Evolutionary conservation across 768 basidiomycete genomes (phyloP).

Genomic region (Pulveroboletus frians): DNA sequence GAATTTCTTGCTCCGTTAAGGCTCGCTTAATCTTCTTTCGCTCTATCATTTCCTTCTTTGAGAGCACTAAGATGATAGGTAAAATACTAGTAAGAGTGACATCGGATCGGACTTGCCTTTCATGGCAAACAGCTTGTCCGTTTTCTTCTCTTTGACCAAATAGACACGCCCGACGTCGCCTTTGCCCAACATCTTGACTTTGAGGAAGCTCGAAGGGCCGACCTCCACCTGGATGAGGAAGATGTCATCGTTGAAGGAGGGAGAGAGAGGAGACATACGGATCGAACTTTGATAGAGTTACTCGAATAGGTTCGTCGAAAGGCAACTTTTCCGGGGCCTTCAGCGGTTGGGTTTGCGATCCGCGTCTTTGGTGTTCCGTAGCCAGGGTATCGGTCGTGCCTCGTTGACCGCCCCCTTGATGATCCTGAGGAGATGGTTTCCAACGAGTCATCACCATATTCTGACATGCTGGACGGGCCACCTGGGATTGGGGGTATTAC

Average conservation of each 20-base stretch:
- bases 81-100: conserved; percentile 4
- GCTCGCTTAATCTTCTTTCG: conserved; percentile 99
- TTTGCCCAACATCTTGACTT: conserved; percentile 97
- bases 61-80: conserved; percentile 64
- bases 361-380: conserved; percentile 37
- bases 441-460: conserved; percentile 63
- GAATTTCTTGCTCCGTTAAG: conserved; percentile 96
- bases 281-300: conserved; percentile 92
- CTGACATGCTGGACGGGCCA: conserved; percentile 43
- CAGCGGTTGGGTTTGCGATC: conserved; percentile 40
- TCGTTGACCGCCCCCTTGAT: conserved; percentile 50
- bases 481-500: conserved; percentile 51
- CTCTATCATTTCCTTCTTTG: conserved; percentile 99
- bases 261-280: conserved; percentile 45
- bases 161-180: conserved; percentile 99
- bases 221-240: conserved; percentile 72
- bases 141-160: conserved; percentile 97
- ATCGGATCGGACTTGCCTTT: conserved; percentile 64
- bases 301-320: conserved; percentile 96
- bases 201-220: conserved; percentile 87
- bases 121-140: conserved; percentile 94
- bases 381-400: conserved; percentile 33
- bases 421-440: conserved; percentile 78
- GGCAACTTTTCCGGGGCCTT: conserved; percentile 57
- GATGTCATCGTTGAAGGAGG: not conserved